Evolutionary conservation across 2,329 filamentous ascomycete species (phyloP), one percentile per base, ranked within the genome.

Genomic region (Pleomassaria siparia): DNA sequence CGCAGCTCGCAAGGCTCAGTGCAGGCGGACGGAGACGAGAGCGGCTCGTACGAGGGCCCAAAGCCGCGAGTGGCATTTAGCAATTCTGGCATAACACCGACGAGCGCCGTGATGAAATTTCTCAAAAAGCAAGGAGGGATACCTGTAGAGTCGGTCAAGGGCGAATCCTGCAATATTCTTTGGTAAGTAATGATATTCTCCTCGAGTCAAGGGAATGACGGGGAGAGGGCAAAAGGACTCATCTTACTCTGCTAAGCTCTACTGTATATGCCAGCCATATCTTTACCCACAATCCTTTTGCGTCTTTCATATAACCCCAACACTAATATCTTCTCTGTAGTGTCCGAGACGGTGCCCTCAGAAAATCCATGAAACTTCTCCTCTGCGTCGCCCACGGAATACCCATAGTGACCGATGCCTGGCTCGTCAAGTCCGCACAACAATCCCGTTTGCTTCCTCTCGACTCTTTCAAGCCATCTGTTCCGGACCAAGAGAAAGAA

Each of bases 281-380:
- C 25, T 26, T 6, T 26, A 12, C 12, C 25, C 25, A 6, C 12
- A 26, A 26, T 26, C 25, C 25, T 26, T 26, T 26, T 12, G 12
- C 25, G 25, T 26, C 25, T 12, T 26, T 6, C 25, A 7, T 6
- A 6, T 26, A 12, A 26, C 12, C 28, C 5, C 4, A n/a, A 5
- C 28, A 25, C 58, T 67, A 50, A 68, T 22, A 4, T 13, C 2
- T 16, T 8, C 40, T 18, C 48, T n/a, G n/a, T n/a, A 72, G 76
- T 49, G 66, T 77, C 2, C 66, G 66, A 24, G 55, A 69, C 21
- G 66, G 67, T 7, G 55, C 64, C 11, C 54, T 79, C 2, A 62
- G 64, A 25, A 75, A 72, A 39, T 76, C 75, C 1, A 59, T 68
- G 13, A 80, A 79, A 46, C 60, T 80, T 2, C 60, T 80, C 4